Percentiles rank a stretch among this genome's conserved stretches.
phyloP scores from a whole-genome alignment of 352 stramenopile genomes.

The Pythium grandisporangium region DNA sequence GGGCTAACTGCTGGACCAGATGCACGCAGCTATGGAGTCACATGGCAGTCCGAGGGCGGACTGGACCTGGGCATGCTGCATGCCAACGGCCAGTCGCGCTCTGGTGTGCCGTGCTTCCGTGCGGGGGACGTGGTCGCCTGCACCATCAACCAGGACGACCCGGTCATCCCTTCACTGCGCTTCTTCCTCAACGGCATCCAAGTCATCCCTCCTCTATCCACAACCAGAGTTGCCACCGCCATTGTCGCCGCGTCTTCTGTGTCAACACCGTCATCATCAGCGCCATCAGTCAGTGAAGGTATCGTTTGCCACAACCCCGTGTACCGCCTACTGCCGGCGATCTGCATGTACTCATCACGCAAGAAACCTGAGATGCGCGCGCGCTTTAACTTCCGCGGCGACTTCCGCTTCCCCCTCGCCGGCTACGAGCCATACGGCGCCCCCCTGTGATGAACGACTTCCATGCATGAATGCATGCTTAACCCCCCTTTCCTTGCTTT shows the following conservation, averaged over 20 bases:
- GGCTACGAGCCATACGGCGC: slow-evolving; percentile 68
- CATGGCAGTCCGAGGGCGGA: slow-evolving; percentile 63
- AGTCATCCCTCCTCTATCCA: slow-evolving; percentile 27
- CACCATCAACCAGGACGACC: slow-evolving; percentile 67
- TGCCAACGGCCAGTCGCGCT: slow-evolving; percentile 55
- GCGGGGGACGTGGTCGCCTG: slow-evolving; percentile 61
- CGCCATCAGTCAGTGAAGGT: slow-evolving; percentile 1
- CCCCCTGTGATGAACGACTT: slow-evolving; percentile 15
- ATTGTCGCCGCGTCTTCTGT: background rate
- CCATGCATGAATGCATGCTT: too few species aligned
- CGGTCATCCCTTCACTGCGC: slow-evolving; percentile 44
- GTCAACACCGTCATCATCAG: background rate
- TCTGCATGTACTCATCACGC: slow-evolving; percentile 72
- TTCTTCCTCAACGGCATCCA: slow-evolving; percentile 76
- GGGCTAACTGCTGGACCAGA: slow-evolving; percentile 48
- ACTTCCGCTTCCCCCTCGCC: slow-evolving; percentile 54
- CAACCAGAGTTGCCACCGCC: background rate
- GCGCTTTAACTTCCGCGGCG: slow-evolving; percentile 68
- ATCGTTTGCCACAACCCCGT: slow-evolving; percentile 47
- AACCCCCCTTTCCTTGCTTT: too few species aligned
- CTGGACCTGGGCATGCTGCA: slow-evolving; percentile 72
- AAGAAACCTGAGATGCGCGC: slow-evolving; percentile 63
- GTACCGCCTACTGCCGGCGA: slow-evolving; percentile 50
- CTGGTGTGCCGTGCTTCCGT: slow-evolving; percentile 52
- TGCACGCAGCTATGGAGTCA: slow-evolving; percentile 51